Conservation (phyloP, 495 filamentous ascomycete species). For the Glutinoglossum americanum region DNA sequence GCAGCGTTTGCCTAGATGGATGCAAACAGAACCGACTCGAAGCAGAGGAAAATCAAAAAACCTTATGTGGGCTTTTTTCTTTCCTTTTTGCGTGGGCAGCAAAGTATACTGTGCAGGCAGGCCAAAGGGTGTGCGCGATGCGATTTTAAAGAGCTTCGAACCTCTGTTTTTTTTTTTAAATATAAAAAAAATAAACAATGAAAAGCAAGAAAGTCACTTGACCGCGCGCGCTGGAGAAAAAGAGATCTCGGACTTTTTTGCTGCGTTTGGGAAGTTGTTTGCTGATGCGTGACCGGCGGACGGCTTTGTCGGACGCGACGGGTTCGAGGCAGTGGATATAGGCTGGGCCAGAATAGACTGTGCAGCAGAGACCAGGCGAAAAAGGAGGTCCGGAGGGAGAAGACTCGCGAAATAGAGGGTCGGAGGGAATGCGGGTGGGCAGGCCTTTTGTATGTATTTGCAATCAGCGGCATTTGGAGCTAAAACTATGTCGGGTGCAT, state of each 20-base stretch:
- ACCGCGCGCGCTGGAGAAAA: neutral
- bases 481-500: neutral
- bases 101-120: too few relatives aligned
- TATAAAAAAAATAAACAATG: neutral
- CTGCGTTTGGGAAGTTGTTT: neutral
- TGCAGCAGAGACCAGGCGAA: neutral
- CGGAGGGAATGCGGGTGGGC: neutral
- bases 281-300: neutral
- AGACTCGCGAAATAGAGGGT: conserved; percentile 3
- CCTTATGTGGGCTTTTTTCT: neutral
- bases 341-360: neutral
- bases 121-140: too few relatives aligned
- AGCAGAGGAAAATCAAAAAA: neutral
- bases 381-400: neutral
- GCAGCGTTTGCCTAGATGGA: neutral
- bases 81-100: too few relatives aligned
- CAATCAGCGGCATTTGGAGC: neutral
- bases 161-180: neutral
- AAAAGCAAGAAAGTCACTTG: neutral
- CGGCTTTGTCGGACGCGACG: neutral
- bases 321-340: too few relatives aligned
- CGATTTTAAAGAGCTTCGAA: too few relatives aligned
- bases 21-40: neutral
- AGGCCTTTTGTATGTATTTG: conserved; percentile 2
- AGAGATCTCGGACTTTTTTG: too few relatives aligned